Evolutionary conservation across 208 protist species (phyloP).

Genomic region (Trichomonas vaginalis): DNA sequence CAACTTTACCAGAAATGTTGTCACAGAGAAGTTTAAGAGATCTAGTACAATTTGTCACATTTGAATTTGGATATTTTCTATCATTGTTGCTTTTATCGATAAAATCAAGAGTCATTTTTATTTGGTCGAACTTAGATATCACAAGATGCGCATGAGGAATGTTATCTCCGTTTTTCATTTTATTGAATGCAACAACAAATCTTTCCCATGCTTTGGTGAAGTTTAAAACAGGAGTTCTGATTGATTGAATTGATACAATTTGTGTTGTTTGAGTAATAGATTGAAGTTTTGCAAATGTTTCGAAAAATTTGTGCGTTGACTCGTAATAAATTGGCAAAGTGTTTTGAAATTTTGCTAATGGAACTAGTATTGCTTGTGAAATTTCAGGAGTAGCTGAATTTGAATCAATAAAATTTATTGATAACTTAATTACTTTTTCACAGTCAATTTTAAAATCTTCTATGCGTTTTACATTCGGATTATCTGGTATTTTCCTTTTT

Average conservation of each 20-base stretch:
- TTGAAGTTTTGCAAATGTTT: neutral
- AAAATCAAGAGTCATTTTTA: neutral
- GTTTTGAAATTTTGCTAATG: neutral
- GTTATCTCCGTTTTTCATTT: neutral
- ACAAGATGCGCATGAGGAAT: neutral
- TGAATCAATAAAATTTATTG: neutral
- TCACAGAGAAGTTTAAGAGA: neutral
- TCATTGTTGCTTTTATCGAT: neutral
- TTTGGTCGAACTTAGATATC: neutral
- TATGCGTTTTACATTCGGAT: neutral
- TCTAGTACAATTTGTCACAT: neutral
- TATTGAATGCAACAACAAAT: neutral
- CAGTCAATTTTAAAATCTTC: neutral
- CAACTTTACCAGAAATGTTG: neutral
- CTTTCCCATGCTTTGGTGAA: neutral
- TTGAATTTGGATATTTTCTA: neutral
- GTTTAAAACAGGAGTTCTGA: neutral
- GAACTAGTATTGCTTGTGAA: neutral
- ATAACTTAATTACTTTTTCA: neutral
- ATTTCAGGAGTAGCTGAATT: neutral
- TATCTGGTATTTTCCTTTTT: neutral
- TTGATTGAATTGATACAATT: neutral
- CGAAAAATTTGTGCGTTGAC: neutral
- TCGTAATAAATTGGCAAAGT: neutral
- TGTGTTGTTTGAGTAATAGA: neutral